A percentile compares a stretch with the other conserved stretches of the same genome.
These are phyloP conservation scores for Candida golubevii DNA, from an alignment of 805 yeast genomes.

Conservation along the genomic window DNA sequence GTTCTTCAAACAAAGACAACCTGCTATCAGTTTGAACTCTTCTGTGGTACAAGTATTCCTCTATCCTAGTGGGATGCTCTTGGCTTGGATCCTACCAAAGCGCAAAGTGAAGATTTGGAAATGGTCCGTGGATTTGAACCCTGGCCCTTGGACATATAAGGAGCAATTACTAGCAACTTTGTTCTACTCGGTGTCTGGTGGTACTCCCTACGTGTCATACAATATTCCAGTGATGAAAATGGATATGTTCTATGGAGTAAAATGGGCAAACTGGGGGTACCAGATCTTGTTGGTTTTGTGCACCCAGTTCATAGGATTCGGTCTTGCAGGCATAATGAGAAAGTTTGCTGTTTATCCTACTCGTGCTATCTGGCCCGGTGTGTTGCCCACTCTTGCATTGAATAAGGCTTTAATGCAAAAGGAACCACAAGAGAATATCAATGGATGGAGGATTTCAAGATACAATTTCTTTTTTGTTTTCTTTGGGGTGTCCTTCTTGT, in stretches of 20 bases:
- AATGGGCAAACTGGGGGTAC: constrained; percentile 42
- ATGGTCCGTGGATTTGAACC: constrained; percentile 43
- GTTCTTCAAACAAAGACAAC: constrained; percentile 54
- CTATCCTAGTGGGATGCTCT: constrained; percentile 52
- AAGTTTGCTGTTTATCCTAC: constrained; percentile 59
- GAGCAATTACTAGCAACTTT: constrained; percentile 56
- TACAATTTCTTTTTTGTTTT: constrained; percentile 2
- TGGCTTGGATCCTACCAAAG: constrained; percentile 43
- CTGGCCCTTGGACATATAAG: constrained; percentile 58
- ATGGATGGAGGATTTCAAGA: constrained; percentile 52
- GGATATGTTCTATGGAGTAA: constrained; percentile 48
- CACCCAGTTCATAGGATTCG: constrained; percentile 62
- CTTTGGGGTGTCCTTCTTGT: constrained; percentile 1
- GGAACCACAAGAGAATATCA: constrained; percentile 48
- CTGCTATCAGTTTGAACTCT: constrained; percentile 46
- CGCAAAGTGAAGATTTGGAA: constrained; percentile 38
- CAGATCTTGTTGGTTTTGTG: constrained; percentile 48
- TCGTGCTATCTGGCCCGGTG: constrained; percentile 66
- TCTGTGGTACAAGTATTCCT: constrained; percentile 57
- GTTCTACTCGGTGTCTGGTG: constrained; percentile 44
- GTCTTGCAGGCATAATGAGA: constrained; percentile 60
- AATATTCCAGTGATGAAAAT: constrained; percentile 22
- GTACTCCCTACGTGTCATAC: constrained; percentile 51
- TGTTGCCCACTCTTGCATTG: constrained; percentile 56
- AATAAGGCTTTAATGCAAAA: constrained; percentile 49